These are phyloP conservation scores for Bipolaris cookei DNA, from an alignment of 2,329 filamentous ascomycete genomes.

Conservation along the genomic window DNA sequence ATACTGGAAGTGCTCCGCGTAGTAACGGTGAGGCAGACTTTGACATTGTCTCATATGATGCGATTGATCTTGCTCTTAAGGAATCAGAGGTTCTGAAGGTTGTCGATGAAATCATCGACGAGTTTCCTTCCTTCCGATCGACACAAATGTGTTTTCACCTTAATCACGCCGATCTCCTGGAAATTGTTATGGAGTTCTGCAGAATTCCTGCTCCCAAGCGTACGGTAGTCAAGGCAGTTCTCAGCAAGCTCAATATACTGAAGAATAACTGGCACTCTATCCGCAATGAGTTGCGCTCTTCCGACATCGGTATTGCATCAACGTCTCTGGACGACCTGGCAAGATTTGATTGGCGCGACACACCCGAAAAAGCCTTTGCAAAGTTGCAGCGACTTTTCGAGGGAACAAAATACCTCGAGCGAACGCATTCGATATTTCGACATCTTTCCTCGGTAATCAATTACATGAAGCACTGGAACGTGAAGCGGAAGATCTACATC, in stretches of 20 bases:
- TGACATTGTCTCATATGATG: conserved; percentile 86
- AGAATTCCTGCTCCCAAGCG: conserved; percentile 74
- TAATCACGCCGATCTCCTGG: conserved; percentile 85
- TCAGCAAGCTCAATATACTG: conserved; percentile 86
- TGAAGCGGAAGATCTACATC: conserved; percentile 80
- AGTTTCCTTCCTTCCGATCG: conserved; percentile 76
- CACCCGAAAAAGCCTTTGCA: conserved; percentile 75
- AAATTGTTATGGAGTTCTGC: conserved; percentile 89
- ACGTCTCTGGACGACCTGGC: conserved; percentile 90
- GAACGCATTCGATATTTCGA: conserved; percentile 65
- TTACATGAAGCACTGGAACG: conserved; percentile 76
- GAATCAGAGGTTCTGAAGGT: conserved; percentile 96
- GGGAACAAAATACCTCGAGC: conserved; percentile 60
- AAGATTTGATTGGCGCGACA: conserved; percentile 86
- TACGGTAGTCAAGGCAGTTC: conserved; percentile 75
- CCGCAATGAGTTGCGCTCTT: conserved; percentile 79
- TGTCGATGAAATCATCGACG: conserved; percentile 83
- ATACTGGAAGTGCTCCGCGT: conserved; percentile 79
- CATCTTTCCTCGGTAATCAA: conserved; percentile 80
- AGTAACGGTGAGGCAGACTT: conserved; percentile 92
- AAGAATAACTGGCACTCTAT: conserved; percentile 84
- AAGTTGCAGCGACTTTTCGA: conserved; percentile 64
- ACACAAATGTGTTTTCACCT: conserved; percentile 86
- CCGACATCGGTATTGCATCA: conserved; percentile 79
- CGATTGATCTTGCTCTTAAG: conserved; percentile 81